Base-by-base conservation (phyloP, 2,329 filamentous ascomycete genomes). In the Aureobasidium namibiae region DNA sequence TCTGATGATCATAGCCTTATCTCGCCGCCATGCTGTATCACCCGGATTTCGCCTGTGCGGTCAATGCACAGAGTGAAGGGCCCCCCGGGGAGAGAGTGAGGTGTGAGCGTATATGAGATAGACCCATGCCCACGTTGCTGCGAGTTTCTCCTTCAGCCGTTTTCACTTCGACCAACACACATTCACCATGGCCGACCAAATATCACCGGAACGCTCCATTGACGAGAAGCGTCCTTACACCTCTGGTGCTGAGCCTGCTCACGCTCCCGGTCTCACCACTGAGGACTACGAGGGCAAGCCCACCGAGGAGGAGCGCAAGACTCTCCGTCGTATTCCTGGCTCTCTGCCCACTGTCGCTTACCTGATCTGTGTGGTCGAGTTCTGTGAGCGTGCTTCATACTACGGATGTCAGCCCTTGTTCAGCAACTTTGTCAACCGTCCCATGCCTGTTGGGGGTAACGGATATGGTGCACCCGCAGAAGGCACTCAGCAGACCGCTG, bases 341-440 rank as follows among this genome's bases (percentile, higher is more conserved):
- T 70, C 65, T 2, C 73, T 85, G 2, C 81, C 82, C 1, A 60
- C 71, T 13, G 72, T 80, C 3, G 77, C 80, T n/a, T 86, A 82
- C 64, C 65, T 80, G 3, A 77, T 85, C 31, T 85, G 82, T 62
- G 64, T 80, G 7, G 81, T 84, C 41, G 83, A 85, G 63, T 81
- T 85, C 61, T 80, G 80, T 58, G 83, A 86, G 66, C 74, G 83
- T 58, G 82, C 82, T 2, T 84, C 81, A 0, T 85, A 81, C 73
- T 84, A 83, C 65, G 82, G 82, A 61, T 74, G 78, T 6, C 75
- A 79, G 62, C 78, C 77, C 0, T 70, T 81, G 8, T 83, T 84
- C 67, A 76, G 75, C 62, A 87, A 87, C 67, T 87, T 80, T 65
- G 79, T 87, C 66, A 81, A 86, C 64, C 80, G 80, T 10, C 78